These are phyloP conservation scores for Schizothecium vesticola DNA, from an alignment of 495 filamentous ascomycete species.

Conservation along the genomic window DNA sequence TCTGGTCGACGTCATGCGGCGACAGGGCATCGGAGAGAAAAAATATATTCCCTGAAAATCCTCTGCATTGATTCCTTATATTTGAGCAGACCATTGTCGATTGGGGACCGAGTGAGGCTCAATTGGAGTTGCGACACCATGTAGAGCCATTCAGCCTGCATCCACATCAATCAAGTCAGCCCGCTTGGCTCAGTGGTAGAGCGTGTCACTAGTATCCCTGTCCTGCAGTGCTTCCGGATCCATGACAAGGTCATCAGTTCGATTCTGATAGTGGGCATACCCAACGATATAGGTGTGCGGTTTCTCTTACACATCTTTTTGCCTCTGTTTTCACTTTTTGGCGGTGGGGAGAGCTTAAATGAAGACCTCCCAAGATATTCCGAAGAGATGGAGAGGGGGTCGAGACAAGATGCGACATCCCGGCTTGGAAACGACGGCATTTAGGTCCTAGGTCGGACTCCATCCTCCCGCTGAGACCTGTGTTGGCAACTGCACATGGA, in stretches of 20 bases:
- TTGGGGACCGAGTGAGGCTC: background rate
- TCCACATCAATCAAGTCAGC: background rate
- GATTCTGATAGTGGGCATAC: background rate
- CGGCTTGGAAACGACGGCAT: too few species aligned
- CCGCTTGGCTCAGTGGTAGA: conserved; percentile 15
- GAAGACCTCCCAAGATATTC: background rate
- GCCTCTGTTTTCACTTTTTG: background rate
- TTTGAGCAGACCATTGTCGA: background rate
- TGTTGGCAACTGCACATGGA: too few species aligned
- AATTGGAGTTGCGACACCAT: background rate
- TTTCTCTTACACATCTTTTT: background rate
- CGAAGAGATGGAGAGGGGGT: too few species aligned
- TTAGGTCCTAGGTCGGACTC: too few species aligned
- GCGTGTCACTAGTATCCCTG: conserved; percentile 12
- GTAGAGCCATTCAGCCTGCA: background rate
- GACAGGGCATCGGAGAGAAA: background rate
- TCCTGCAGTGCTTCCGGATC: background rate
- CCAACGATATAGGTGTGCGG: too few species aligned
- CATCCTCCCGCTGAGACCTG: too few species aligned
- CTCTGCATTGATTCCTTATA: background rate
- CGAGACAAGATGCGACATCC: too few species aligned
- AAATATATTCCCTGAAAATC: background rate
- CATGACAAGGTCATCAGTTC: background rate
- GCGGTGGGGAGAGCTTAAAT: background rate
- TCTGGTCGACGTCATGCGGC: background rate